phyloP scores from a whole-genome alignment of 352 stramenopile species.

The Phytophthora foliorum region DNA sequence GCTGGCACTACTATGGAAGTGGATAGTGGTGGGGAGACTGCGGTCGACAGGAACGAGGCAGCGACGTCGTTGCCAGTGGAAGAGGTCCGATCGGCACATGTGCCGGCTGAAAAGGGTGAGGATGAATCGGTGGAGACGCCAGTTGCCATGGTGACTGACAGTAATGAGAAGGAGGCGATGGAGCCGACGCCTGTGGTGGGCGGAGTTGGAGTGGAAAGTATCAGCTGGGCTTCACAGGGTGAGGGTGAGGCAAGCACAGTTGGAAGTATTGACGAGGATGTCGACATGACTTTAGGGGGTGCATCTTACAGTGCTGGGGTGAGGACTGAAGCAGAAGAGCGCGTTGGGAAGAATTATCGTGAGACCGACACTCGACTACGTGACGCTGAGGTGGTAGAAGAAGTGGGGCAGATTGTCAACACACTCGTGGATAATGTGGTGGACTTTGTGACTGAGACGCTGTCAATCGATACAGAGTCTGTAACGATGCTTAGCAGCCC shows the following conservation, averaged over 20 bases:
- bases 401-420: conserved; percentile 18
- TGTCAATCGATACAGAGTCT: conserved; percentile 16
- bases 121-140: not conserved
- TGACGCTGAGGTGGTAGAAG: conserved; percentile 2
- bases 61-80: not conserved
- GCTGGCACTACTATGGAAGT: not conserved
- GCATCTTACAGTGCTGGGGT: not conserved
- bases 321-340: not conserved
- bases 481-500: conserved; percentile 25
- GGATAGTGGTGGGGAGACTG: not conserved
- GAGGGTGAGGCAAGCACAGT: not conserved
- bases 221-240: not conserved
- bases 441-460: conserved; percentile 16
- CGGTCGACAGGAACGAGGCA: not conserved
- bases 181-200: not conserved
- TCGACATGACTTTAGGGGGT: conserved; percentile 8
- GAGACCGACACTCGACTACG: not conserved
- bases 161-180: not conserved
- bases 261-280: conserved; percentile 5
- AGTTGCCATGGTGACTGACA: conserved; percentile 18
- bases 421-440: conserved; percentile 31
- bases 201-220: not conserved
- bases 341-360: not conserved
- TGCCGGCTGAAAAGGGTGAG: not conserved
- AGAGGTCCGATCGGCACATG: not conserved